phyloP scores from a whole-genome alignment of 257 asterid genomes.

The Fraxinus anomala region DNA sequence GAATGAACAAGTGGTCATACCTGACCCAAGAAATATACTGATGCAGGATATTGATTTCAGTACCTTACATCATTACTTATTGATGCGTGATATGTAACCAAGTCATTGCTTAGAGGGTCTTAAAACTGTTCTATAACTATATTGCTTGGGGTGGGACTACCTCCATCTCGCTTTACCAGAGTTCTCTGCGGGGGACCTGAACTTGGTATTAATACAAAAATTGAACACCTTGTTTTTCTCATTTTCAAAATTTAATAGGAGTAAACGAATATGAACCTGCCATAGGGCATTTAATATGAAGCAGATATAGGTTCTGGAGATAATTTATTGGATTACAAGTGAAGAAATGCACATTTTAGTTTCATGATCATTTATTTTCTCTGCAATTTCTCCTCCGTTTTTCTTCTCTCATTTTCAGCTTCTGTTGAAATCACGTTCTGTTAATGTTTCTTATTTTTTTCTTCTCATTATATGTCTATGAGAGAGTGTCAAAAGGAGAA shows the following conservation, averaged over 20 bases:
- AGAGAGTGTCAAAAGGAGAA: not conserved
- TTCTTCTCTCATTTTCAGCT: not conserved
- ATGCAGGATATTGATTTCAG: constrained; percentile 13
- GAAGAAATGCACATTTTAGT: not conserved
- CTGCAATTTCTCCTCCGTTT: not conserved
- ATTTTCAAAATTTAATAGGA: constrained; percentile 16
- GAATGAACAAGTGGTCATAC: no score
- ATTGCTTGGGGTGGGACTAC: constrained; percentile 15
- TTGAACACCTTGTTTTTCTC: constrained; percentile 1
- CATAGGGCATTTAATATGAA: not conserved
- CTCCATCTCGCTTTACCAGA: constrained; percentile 16
- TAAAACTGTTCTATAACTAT: not conserved
- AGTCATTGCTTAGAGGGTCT: constrained; percentile 13
- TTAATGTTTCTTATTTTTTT: not conserved
- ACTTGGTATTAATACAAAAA: constrained; percentile 1
- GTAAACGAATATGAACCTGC: not conserved
- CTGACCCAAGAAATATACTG: constrained; percentile 19
- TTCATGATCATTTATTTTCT: not conserved
- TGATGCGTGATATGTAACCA: constrained; percentile 20
- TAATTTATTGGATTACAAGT: not conserved
- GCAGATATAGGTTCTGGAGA: constrained; percentile 6
- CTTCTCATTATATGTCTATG: not conserved
- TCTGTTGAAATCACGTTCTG: not conserved
- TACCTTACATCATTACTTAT: constrained; percentile 7
- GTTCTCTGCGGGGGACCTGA: constrained; percentile 12